These are phyloP conservation scores for Flammula alnicola DNA, from an alignment of 1,284 basidiomycete genomes.

Conservation along the genomic window DNA sequence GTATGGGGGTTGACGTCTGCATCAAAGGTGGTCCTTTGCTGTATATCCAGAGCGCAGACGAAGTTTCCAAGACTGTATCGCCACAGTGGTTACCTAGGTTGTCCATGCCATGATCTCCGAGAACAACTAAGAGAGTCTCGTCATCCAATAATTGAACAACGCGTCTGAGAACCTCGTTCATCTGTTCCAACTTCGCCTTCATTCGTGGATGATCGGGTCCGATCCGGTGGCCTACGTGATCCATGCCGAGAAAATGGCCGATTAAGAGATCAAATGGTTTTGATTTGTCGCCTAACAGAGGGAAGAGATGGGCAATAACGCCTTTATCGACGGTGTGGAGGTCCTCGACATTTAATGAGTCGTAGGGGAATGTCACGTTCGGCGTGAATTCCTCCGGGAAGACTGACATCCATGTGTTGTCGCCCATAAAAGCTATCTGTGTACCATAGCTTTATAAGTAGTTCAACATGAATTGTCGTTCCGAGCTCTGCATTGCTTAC, in stretches of 20 bases:
- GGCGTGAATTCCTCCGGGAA: conserved; percentile 62
- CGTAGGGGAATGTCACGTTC: background rate
- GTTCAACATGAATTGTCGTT: conserved; percentile 55
- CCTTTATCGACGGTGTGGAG: background rate
- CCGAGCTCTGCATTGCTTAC: background rate
- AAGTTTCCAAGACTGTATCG: conserved; percentile 86
- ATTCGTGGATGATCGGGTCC: conserved; percentile 89
- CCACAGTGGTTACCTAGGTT: conserved; percentile 93
- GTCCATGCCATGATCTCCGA: conserved; percentile 99
- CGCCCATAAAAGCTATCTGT: conserved; percentile 87
- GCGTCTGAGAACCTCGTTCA: conserved; percentile 77
- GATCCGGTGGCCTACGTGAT: conserved; percentile 94
- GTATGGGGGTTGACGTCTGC: background rate
- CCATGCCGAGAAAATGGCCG: conserved; percentile 95
- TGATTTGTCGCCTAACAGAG: background rate
- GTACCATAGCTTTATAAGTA: conserved; percentile 77
- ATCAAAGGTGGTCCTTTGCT: background rate
- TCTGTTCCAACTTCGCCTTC: conserved; percentile 83
- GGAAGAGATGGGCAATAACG: background rate
- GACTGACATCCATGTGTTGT: conserved; percentile 93
- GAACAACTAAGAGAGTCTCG: conserved; percentile 86
- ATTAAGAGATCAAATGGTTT: conserved; percentile 74
- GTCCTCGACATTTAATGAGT: background rate
- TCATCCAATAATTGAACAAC: conserved; percentile 74
- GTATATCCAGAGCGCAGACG: conserved; percentile 91